Evolutionary conservation across 1,139 yeast species (phyloP), one percentile per base, ranked within the genome.

Genomic region (Saccharomyces hybrid): DNA sequence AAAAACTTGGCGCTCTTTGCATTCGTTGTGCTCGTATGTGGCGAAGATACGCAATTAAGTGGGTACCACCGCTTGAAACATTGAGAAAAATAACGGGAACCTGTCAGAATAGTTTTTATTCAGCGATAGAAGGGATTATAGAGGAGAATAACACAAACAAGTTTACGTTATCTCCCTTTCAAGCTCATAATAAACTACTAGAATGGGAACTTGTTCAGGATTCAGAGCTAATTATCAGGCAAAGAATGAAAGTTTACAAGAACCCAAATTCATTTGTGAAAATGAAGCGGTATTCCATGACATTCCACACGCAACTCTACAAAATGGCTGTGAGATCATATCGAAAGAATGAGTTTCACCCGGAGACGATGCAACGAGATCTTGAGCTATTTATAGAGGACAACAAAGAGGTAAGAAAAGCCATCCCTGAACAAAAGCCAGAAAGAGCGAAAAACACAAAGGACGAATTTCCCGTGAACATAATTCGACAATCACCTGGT

Each of bases 31-130:
- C 97, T 0, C 77, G 85, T 55, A 69, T 93, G 46, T 93, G 99
- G 99, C 77, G 97, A 67, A 75, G 95, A 47, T 93, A 93, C 68
- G 97, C 91, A 0, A 84, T 88, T 0, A 76, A 77, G n/a, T 93
- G 99, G 98, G 90, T 84, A 61, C 82, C 82, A 50, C 96, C 97
- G 0, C 66, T 73, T 26, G 93, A 86, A 56, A 83, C 88, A 0
- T 72, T 82, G 49, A 79, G 77, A 65, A 83, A 79, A 56, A 47
- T 69, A 16, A 54, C 61, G 52, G 71, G 70, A 1, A 58, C 58
- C 14, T 60, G 61, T 52, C 51, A 54, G 16, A 42, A 58, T 8
- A 60, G 56, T 29, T 51, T 62, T n/a, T 60, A 62, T n/a, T 38
- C 52, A 25, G 52, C 56, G 1, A 41, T 67, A 5, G 60, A 55